phyloP scores from a whole-genome alignment of 306 rosid species.

The Quercus wislizeni region DNA sequence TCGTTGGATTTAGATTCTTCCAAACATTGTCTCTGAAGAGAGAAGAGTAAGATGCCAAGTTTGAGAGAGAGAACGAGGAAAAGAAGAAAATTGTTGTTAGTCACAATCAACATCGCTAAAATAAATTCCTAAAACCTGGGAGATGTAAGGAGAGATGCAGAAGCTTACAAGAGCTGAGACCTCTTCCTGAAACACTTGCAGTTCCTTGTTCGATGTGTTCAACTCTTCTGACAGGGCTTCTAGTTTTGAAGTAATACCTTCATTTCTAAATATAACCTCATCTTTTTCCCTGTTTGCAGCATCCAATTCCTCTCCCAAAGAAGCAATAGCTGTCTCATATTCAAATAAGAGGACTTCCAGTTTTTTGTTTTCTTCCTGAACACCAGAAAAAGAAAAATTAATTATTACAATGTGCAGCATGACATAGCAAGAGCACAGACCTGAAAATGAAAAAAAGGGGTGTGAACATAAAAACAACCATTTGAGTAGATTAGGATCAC shows the following conservation, averaged over 20 bases:
- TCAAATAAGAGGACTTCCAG: slow-evolving; percentile 75
- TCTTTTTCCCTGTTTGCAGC: slow-evolving; percentile 53
- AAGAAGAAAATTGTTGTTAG: slow-evolving; percentile 3
- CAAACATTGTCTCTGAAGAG: slow-evolving; percentile 53
- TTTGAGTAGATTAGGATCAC: not conserved
- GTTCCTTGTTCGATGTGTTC: slow-evolving; percentile 46
- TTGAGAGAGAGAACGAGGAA: not conserved
- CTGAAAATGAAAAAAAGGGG: not conserved
- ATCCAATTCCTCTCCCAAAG: slow-evolving; percentile 59
- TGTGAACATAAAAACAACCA: not conserved
- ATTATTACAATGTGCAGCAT: not conserved
- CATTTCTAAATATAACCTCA: slow-evolving; percentile 49
- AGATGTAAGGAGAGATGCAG: slow-evolving; percentile 14
- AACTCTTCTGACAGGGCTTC: slow-evolving; percentile 57
- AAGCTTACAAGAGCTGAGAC: slow-evolving; percentile 67
- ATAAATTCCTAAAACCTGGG: slow-evolving; percentile 1
- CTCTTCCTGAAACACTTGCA: slow-evolving; percentile 55
- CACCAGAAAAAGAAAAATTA: not conserved
- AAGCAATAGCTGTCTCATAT: slow-evolving; percentile 59
- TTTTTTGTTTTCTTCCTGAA: slow-evolving; percentile 73
- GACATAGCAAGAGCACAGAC: not conserved
- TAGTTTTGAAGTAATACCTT: slow-evolving; percentile 58
- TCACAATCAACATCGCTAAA: not conserved
- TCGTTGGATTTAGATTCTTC: slow-evolving; percentile 60
- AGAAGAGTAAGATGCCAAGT: slow-evolving; percentile 26